These are phyloP conservation scores for Ogataea pini DNA, from an alignment of 805 yeast genomes.

Conservation along the genomic window DNA sequence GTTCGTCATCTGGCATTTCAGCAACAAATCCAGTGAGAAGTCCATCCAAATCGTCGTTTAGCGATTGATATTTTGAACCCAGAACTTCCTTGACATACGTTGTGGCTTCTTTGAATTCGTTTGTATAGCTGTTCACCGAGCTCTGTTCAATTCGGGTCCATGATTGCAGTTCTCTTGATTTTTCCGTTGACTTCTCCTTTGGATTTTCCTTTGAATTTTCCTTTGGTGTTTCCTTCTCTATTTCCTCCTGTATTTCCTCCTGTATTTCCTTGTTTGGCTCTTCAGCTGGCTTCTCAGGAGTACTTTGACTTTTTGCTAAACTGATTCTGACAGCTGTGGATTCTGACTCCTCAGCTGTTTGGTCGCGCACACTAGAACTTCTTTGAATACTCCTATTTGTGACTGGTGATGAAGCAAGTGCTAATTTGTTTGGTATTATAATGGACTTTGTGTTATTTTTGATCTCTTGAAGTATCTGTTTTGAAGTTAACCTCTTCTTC, in stretches of 20 bases:
- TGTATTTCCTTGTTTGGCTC: too few species aligned
- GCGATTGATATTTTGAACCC: slow-evolving; percentile 37
- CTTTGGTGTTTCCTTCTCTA: slow-evolving; percentile 1
- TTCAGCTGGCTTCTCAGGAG: too few species aligned
- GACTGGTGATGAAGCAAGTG: slow-evolving; percentile 2
- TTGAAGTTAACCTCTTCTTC: background rate
- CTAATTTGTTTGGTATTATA: background rate
- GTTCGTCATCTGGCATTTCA: slow-evolving; percentile 68
- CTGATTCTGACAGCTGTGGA: too few species aligned
- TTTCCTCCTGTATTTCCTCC: too few species aligned
- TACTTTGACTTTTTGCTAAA: too few species aligned
- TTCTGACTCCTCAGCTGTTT: too few species aligned
- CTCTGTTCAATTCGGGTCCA: slow-evolving; percentile 36
- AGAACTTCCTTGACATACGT: slow-evolving; percentile 28
- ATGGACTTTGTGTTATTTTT: background rate
- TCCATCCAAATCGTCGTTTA: slow-evolving; percentile 67
- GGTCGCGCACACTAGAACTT: too few species aligned
- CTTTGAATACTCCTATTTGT: background rate
- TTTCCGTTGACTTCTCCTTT: background rate
- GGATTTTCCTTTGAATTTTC: background rate
- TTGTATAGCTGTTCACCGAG: slow-evolving; percentile 26
- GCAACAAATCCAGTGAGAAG: slow-evolving; percentile 61
- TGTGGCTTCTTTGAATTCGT: slow-evolving; percentile 37
- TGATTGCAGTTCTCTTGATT: too few species aligned
- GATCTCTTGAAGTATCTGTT: background rate